phyloP scores from a whole-genome alignment of 2,329 filamentous ascomycete genomes.

The Colletotrichum endophyticum region DNA sequence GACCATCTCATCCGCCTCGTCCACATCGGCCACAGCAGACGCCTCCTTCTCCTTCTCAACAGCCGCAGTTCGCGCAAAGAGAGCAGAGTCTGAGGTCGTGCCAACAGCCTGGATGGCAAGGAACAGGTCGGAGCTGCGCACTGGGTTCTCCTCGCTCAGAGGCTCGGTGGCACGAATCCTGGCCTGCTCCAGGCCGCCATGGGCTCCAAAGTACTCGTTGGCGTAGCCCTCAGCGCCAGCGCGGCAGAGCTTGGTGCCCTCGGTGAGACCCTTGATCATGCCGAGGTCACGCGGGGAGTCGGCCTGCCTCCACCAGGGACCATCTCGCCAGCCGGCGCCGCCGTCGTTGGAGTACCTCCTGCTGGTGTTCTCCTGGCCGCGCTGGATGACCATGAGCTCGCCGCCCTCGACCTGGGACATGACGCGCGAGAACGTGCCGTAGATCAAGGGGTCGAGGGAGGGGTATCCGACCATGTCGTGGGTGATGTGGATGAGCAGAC shows the following conservation, averaged over 20 bases:
- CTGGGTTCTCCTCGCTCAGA: slow-evolving; percentile 84
- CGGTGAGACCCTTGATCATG: slow-evolving; percentile 77
- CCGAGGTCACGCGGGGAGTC: slow-evolving; percentile 77
- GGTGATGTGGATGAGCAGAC: slow-evolving; percentile 95
- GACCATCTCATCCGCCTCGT: slow-evolving; percentile 65
- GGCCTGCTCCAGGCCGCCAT: slow-evolving; percentile 81
- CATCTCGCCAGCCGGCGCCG: slow-evolving; percentile 82
- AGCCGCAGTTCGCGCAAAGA: slow-evolving; percentile 68
- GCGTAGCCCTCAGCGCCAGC: slow-evolving; percentile 90
- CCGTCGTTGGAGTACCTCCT: slow-evolving; percentile 67
- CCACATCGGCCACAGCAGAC: slow-evolving; percentile 55
- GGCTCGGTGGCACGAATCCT: slow-evolving; percentile 80
- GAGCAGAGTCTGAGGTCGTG: slow-evolving; percentile 64
- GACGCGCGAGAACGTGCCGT: slow-evolving; percentile 89
- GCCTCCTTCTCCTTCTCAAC: slow-evolving; percentile 61
- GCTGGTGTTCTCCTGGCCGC: slow-evolving; percentile 82
- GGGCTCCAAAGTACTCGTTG: slow-evolving; percentile 78
- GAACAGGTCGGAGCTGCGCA: slow-evolving; percentile 93
- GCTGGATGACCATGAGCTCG: slow-evolving; percentile 91
- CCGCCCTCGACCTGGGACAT: slow-evolving; percentile 99
- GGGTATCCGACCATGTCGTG: slow-evolving; percentile 96
- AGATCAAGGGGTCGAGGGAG: slow-evolving; percentile 89
- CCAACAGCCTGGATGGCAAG: slow-evolving; percentile 89
- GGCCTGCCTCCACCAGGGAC: slow-evolving; percentile 90
- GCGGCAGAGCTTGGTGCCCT: slow-evolving; percentile 89